Evolutionary conservation across 306 rosid species (phyloP).

Genomic region (Alnus rubra): DNA sequence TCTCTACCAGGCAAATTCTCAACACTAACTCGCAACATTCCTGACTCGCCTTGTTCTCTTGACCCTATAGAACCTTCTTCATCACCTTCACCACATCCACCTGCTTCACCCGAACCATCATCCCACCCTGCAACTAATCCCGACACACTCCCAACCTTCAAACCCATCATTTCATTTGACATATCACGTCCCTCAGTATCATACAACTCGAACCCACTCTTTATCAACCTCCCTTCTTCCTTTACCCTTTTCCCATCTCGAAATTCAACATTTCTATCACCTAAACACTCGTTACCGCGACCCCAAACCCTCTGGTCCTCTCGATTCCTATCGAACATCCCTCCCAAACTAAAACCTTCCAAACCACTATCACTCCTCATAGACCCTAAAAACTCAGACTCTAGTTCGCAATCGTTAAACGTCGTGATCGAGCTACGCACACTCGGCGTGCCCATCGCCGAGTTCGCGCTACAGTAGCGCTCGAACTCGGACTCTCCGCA

Average conservation of each 20-base stretch:
- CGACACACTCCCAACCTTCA: constrained; percentile 42
- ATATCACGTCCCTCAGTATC: constrained; percentile 45
- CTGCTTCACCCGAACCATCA: constrained; percentile 21
- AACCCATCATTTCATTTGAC: constrained; percentile 38
- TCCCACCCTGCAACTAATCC: constrained; percentile 28
- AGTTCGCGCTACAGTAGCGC: constrained; percentile 86
- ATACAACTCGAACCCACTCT: constrained; percentile 48
- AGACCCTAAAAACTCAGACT: constrained; percentile 52
- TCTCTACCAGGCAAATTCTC: constrained; percentile 14
- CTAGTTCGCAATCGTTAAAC: constrained; percentile 56
- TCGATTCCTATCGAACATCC: constrained; percentile 33
- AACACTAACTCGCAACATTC: constrained; percentile 15
- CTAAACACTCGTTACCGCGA: constrained; percentile 4
- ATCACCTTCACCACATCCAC: constrained; percentile 18
- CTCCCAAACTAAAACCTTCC: constrained; percentile 57
- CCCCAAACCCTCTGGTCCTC: constrained; percentile 28
- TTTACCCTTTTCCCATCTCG: not conserved
- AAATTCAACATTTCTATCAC: constrained; percentile 27
- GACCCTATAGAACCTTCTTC: constrained; percentile 16
- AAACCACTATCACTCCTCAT: constrained; percentile 35
- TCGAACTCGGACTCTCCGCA: constrained; percentile 85
- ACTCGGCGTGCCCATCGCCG: constrained; percentile 80
- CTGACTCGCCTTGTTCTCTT: constrained; percentile 12
- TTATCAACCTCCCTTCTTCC: constrained; percentile 9
- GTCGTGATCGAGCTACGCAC: constrained; percentile 66